phyloP scores from a whole-genome alignment of 371 early-diverging fungal species.

The Umbelopsis sp. region DNA sequence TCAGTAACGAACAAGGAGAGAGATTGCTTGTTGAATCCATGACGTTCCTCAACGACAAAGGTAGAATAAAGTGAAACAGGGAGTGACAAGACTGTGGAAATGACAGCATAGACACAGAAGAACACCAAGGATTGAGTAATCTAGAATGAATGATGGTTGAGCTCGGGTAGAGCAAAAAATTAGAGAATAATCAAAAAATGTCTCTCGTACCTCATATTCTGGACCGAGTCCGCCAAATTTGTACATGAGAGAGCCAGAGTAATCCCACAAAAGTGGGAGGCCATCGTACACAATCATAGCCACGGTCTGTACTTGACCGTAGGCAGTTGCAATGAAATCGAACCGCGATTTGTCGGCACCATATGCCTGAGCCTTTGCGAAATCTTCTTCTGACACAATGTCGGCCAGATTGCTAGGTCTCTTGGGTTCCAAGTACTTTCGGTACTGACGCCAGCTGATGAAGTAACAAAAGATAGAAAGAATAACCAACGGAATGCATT shows the following conservation, averaged over 20 bases:
- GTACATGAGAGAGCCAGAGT: constrained; percentile 58
- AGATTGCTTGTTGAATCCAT: constrained; percentile 98
- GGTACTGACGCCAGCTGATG: constrained; percentile 73
- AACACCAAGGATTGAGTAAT: constrained; percentile 87
- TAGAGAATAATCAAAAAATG: no score
- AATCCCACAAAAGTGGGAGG: constrained; percentile 78
- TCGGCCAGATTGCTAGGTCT: constrained; percentile 67
- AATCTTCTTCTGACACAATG: constrained; percentile 74
- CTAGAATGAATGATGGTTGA: constrained; percentile 34
- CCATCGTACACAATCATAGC: constrained; percentile 69
- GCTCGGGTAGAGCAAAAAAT: no score
- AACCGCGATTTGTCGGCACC: constrained; percentile 87
- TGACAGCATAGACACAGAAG: constrained; percentile 58
- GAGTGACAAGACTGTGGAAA: constrained; percentile 70
- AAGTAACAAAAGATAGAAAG: background rate
- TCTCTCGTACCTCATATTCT: constrained; percentile 70
- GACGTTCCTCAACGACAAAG: constrained; percentile 93
- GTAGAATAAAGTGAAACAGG: constrained; percentile 89
- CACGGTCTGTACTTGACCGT: constrained; percentile 68
- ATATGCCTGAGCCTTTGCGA: constrained; percentile 85
- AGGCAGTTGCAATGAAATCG: constrained; percentile 65
- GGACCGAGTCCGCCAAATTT: constrained; percentile 60
- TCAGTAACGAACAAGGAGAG: constrained; percentile 83
- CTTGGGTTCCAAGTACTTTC: constrained; percentile 64
- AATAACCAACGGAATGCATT: background rate